Evolutionary conservation across 306 rosid species (phyloP).

Genomic region (Lathyrus aphaca): DNA sequence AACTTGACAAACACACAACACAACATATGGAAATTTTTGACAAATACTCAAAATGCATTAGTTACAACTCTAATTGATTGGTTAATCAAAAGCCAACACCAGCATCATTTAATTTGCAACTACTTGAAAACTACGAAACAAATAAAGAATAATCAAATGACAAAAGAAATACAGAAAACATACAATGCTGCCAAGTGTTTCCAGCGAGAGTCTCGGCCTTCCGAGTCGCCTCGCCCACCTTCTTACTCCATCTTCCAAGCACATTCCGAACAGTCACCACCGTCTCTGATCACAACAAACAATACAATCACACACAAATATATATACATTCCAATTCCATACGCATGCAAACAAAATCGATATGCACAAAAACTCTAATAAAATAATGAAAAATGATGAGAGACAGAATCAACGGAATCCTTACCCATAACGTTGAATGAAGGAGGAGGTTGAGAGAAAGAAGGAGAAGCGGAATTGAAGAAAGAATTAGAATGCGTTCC

Average conservation of each 20-base stretch:
- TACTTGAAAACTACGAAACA: neutral
- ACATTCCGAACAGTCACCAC: constrained; percentile 62
- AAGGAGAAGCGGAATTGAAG: constrained; percentile 24
- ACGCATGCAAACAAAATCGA: neutral
- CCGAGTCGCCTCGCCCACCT: constrained; percentile 73
- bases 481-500: constrained; percentile 42
- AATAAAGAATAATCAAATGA: neutral
- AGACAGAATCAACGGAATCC: constrained; percentile 2
- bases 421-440: constrained; percentile 61
- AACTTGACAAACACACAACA: neutral
- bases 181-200: constrained; percentile 95
- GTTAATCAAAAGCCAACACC: neutral
- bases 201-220: constrained; percentile 92
- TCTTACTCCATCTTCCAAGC: constrained; percentile 82
- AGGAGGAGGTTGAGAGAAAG: constrained; percentile 39
- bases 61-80: neutral
- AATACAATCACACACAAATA: constrained; percentile 11
- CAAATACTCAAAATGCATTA: constrained; percentile 1
- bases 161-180: neutral
- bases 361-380: neutral
- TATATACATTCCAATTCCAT: neutral
- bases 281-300: constrained; percentile 58
- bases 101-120: constrained; percentile 4
- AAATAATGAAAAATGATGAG: no score
- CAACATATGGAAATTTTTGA: constrained; percentile 11